Evolutionary conservation across 2,329 filamentous ascomycete species (phyloP).

Genomic region (Neocucurbitaria cava): DNA sequence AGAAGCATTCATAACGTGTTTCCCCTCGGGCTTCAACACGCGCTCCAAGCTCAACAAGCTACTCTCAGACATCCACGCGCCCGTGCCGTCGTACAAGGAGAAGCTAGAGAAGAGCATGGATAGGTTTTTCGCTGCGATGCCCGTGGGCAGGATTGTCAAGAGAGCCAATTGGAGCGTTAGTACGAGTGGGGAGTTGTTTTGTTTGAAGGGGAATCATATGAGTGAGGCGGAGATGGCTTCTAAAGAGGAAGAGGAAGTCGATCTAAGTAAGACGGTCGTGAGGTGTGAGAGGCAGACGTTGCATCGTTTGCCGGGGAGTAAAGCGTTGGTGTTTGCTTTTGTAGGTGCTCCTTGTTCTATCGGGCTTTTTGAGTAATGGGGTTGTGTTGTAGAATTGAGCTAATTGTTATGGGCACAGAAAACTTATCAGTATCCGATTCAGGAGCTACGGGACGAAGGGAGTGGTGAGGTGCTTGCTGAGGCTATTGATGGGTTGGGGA

Average conservation of each 20-base stretch:
- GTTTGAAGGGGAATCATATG: slow-evolving; percentile 53
- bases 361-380: background rate
- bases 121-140: slow-evolving; percentile 63
- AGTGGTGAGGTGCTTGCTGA: slow-evolving; percentile 59
- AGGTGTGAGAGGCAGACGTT: slow-evolving; percentile 68
- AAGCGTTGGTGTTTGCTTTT: slow-evolving; percentile 66
- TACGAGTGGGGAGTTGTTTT: slow-evolving; percentile 51
- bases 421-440: slow-evolving; percentile 57
- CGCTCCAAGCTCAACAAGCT: slow-evolving; percentile 60
- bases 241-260: slow-evolving; percentile 23
- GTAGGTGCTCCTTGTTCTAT: slow-evolving; percentile 45
- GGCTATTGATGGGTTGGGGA: slow-evolving; percentile 66
- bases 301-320: slow-evolving; percentile 62
- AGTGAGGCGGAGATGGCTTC: slow-evolving; percentile 42
- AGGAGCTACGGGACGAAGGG: slow-evolving; percentile 64
- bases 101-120: slow-evolving; percentile 69
- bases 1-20: slow-evolving; percentile 63
- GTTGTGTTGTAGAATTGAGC: too few relatives aligned
- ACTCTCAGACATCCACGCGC: slow-evolving; percentile 63
- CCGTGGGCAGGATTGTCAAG: slow-evolving; percentile 62
- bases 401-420: slow-evolving; percentile 55
- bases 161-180: slow-evolving; percentile 63
- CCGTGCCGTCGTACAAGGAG: slow-evolving; percentile 63
- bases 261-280: slow-evolving; percentile 56
- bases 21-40: slow-evolving; percentile 66